Evolutionary conservation across 192 early-diverging fungal genomes (phyloP), one percentile per base, ranked within the genome.

Genomic region (Coemansia sp.): DNA sequence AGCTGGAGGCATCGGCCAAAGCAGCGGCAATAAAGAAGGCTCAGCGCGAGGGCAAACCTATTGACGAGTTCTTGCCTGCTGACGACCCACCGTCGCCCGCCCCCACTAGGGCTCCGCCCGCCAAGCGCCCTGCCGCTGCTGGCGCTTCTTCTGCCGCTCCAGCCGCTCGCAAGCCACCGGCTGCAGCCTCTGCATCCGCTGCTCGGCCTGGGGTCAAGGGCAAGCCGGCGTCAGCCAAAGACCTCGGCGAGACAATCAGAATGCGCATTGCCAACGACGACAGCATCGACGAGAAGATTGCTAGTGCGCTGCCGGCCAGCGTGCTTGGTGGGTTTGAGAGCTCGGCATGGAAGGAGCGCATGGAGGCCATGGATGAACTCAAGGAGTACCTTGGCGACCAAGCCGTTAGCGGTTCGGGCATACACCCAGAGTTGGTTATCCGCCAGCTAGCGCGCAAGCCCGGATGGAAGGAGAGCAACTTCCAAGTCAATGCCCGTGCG

Each of bases 381-480:
- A 72, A 86, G 23, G 86, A 87, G 52, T 85, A 88, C 31, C 64
- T 98, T 25, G 83, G 86, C 38, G 72, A 77, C 16, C 81, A 77
- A 37, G 73, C 85, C 7, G 65, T 76, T 25, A 34, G 75, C 3
- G 64, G 67, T 8, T 61, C 93, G 4, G 90, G 93, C 47, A 84
- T 91, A 11, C 72, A 83, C 31, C 68, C 80, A 1, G 97, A 99
- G 69, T 80, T 95, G 20, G 79, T 99, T 26, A 84, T 93, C 7
- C 86, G 93, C 20, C 85, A 87, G 57, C 73, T 99, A 25, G 73
- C 85, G 9, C 90, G 91, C 43, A 93, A 92, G 31, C 94, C 94
- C 0, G 95, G 96, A 4, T 96, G 92, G 92, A 98, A 98, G 75
- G 97, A 99, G 70, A 94, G 86, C 84, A 99, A 99, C 79, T 98